Conservation (phyloP, 164 flowering plant genomes). For the Nelumbo lutea region DNA sequence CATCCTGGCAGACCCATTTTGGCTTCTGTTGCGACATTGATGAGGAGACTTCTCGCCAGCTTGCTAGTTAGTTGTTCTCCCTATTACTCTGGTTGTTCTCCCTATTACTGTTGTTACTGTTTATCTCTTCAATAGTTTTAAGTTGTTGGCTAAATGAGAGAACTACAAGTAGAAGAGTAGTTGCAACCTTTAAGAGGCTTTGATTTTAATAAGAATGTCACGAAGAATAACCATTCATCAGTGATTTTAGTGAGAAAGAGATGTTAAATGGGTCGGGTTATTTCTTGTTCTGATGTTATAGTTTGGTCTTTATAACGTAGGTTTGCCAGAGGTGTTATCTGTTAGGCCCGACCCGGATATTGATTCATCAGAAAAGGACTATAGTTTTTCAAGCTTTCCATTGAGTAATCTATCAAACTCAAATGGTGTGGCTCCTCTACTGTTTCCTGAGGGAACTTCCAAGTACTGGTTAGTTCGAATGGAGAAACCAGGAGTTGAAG, state of each 20-base stretch:
- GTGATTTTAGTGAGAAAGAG: not conserved
- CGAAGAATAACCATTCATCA: no score
- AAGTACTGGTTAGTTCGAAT: constrained; percentile 78
- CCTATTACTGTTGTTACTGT: not conserved
- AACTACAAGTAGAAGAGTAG: no score
- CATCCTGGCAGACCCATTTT: constrained; percentile 48
- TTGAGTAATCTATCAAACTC: constrained; percentile 12
- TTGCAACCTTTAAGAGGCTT: not conserved
- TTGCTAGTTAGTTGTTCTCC: constrained; percentile 37
- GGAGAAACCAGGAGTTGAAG: constrained; percentile 56
- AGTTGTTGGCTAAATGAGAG: no score
- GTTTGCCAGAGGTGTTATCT: constrained; percentile 59
- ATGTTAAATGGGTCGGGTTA: not conserved
- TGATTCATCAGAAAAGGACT: constrained; percentile 44
- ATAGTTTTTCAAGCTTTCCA: constrained; percentile 25
- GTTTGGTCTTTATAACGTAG: constrained; percentile 26
- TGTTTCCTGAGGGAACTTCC: constrained; percentile 44
- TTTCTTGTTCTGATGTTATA: not conserved
- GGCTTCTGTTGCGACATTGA: constrained; percentile 74
- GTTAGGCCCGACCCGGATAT: constrained; percentile 54
- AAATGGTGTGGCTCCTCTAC: constrained; percentile 14
- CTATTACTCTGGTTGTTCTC: not conserved
- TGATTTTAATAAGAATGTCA: not conserved
- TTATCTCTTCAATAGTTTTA: not conserved
- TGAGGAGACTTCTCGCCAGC: constrained; percentile 40